These are phyloP conservation scores for Acrocalymma vagum DNA, from an alignment of 2,329 filamentous ascomycete species.

Conservation along the genomic window DNA sequence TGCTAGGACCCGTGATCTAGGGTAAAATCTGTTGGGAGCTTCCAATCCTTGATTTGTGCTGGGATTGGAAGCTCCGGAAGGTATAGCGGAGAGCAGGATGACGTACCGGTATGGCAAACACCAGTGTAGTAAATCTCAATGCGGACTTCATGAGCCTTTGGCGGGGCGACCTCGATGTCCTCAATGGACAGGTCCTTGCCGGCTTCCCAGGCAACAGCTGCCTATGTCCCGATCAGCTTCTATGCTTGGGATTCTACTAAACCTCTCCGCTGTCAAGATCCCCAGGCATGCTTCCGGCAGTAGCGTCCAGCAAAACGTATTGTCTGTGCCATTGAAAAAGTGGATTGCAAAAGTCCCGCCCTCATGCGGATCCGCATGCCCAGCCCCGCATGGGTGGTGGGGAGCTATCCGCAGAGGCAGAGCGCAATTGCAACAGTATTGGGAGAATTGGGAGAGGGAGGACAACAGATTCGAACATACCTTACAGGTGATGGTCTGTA, in stretches of 20 bases:
- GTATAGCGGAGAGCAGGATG: background rate
- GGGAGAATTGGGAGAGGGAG: constrained; percentile 13
- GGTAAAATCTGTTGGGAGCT: no score
- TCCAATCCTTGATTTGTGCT: no score
- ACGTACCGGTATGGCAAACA: constrained; percentile 93
- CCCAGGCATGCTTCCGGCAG: constrained; percentile 6
- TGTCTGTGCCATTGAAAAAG: no score
- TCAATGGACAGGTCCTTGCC: constrained; percentile 89
- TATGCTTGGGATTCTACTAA: no score
- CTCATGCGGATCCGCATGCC: constrained; percentile 40
- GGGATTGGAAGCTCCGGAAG: background rate
- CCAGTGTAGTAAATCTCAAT: constrained; percentile 98
- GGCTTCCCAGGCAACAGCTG: constrained; percentile 96
- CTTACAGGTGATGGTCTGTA: constrained; percentile 91
- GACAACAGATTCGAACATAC: constrained; percentile 72
- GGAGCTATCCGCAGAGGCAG: background rate
- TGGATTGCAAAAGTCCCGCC: no score
- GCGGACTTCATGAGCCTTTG: constrained; percentile 91
- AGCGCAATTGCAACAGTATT: constrained; percentile 1
- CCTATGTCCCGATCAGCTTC: constrained; percentile 57
- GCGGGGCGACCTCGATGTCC: constrained; percentile 89
- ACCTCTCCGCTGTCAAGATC: no score
- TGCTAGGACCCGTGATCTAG: no score
- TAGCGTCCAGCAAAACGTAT: constrained; percentile 3
- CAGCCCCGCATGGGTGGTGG: constrained; percentile 18